phyloP scores from a whole-genome alignment of 306 rosid species.

The Quercus glauca region DNA sequence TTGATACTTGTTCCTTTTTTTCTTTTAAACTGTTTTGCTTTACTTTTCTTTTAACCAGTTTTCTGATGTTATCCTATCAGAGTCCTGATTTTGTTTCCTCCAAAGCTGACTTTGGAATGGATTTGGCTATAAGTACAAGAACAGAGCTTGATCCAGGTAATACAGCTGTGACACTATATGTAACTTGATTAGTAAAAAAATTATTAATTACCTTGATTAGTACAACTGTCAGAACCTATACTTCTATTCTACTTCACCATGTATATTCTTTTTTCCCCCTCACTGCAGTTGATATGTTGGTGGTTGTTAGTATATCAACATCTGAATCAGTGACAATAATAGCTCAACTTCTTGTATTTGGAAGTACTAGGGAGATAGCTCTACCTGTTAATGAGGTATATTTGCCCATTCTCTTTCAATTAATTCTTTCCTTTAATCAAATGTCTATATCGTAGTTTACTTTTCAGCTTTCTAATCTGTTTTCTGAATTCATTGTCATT shows the following conservation, averaged over 20 bases:
- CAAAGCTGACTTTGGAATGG: constrained; percentile 88
- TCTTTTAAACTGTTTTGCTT: no score
- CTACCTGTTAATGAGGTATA: not conserved
- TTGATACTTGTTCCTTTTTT: not conserved
- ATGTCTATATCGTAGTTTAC: not conserved
- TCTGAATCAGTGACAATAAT: not conserved
- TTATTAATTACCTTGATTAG: not conserved
- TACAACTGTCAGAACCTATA: not conserved
- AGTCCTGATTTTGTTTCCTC: constrained; percentile 79
- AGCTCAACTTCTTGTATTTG: not conserved
- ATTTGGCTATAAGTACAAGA: constrained; percentile 93
- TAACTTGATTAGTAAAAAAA: not conserved
- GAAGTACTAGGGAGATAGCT: not conserved
- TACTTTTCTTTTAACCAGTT: not conserved
- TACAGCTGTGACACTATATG: not conserved
- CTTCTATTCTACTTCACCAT: not conserved
- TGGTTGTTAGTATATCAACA: not conserved
- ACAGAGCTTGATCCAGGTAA: constrained; percentile 85
- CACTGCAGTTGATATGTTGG: not conserved
- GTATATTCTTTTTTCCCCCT: not conserved
- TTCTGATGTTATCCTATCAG: constrained; percentile 25
- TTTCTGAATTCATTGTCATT: not conserved
- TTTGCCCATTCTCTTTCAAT: not conserved
- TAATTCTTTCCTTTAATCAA: not conserved
- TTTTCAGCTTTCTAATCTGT: not conserved